Evolutionary conservation across 352 stramenopile genomes (phyloP), one percentile per base, ranked within the genome.

Genomic region (Pythium vanterpoolii): DNA sequence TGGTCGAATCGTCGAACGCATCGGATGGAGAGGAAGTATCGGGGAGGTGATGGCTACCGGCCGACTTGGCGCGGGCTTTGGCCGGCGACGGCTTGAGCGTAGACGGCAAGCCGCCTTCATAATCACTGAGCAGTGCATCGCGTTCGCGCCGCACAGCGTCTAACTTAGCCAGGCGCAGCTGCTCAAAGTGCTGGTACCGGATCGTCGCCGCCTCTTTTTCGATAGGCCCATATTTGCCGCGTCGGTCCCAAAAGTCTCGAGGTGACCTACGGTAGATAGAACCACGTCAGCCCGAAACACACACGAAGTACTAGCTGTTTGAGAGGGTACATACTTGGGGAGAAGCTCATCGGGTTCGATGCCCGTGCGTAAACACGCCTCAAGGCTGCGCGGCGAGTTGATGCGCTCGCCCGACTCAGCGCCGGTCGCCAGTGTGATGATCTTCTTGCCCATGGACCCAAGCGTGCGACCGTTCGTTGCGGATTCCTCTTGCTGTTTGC

Each of bases 191-290:
- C 56, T 89, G 69, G 26, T 83, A 85, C 10, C 83, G 83, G 18
- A 90, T 64, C 34, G 83, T 76, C 1, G 79, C 81, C 1, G 81
- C 77, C 46, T 90, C 77, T 51, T 90, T 90, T 65, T 93, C 83
- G 16, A 93, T 66, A 6, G 86, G 58, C 1, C 77, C 74, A 53
- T 80, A 84, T 65, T 86, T 89, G 24, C 62, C 67, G 11, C 69
- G 79, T 18, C 74, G 65, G 30, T 83, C 66, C 36, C 83, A 66
- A 60, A 92, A 92, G 38, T 89, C 77, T 27, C 74, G 62, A 19
- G 70, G 43, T 1, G 61, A 53, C 42, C 68, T 76, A 45, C n/a
- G 5, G 11, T 4, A 45, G 21, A 21, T 13, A 39, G 14, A 30
- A 4, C 18, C 31, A 38, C 11, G 34, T 42, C 34, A 42, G 13